These are phyloP conservation scores for Aureobasidium leucospermi DNA, from an alignment of 2,329 filamentous ascomycete genomes.

Conservation along the genomic window DNA sequence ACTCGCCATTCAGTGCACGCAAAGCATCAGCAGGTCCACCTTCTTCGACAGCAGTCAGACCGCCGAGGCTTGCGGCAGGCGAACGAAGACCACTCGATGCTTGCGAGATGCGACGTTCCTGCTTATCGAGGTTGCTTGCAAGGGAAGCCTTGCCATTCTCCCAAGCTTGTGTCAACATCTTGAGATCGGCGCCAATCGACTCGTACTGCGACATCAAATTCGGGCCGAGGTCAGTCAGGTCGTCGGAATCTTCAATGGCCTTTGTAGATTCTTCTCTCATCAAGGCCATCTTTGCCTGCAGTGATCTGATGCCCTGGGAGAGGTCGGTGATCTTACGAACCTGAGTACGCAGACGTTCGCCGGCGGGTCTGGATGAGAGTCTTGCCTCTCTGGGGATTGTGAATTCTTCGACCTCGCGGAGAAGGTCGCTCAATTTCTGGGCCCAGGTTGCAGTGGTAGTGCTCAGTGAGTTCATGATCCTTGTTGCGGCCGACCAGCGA, in stretches of 20 bases:
- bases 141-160: conserved; percentile 68
- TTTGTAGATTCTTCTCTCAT: conserved; percentile 82
- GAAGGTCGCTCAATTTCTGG: conserved; percentile 58
- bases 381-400: conserved; percentile 47
- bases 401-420: conserved; percentile 65
- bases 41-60: conserved; percentile 51
- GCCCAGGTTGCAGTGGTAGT: conserved; percentile 55
- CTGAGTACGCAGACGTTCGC: conserved; percentile 78
- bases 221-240: conserved; percentile 58
- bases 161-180: conserved; percentile 46
- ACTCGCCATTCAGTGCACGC: conserved; percentile 68
- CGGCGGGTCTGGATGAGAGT: conserved; percentile 46
- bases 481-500: conserved; percentile 70
- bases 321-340: conserved; percentile 81
- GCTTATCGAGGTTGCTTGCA: conserved; percentile 71
- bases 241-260: conserved; percentile 62
- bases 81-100: conserved; percentile 44
- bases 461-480: conserved; percentile 63
- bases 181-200: conserved; percentile 81
- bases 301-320: conserved; percentile 79
- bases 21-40: conserved; percentile 59
- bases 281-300: conserved; percentile 92
- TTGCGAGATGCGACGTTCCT: conserved; percentile 54
- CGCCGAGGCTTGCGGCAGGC: conserved; percentile 52
- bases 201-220: conserved; percentile 86